Evolutionary conservation across 2,329 filamentous ascomycete genomes (phyloP).

Genomic region (Leptosphaerulina australis): DNA sequence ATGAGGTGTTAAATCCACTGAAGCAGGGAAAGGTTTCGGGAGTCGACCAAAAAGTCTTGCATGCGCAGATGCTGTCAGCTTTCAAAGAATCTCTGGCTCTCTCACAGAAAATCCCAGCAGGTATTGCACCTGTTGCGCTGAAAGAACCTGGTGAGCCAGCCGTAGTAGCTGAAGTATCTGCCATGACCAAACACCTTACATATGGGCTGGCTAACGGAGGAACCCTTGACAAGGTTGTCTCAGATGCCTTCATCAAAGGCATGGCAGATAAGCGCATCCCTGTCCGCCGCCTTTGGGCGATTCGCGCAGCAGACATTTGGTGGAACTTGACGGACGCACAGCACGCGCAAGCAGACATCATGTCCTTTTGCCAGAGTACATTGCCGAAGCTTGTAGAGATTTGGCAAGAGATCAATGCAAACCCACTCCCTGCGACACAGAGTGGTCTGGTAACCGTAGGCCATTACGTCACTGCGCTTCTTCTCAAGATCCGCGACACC

Average conservation of each 20-base stretch:
- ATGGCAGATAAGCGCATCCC: conserved; percentile 82
- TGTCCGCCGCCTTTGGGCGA: conserved; percentile 79
- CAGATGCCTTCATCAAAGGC: conserved; percentile 79
- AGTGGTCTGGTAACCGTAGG: conserved; percentile 81
- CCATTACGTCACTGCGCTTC: conserved; percentile 73
- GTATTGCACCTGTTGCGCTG: conserved; percentile 69
- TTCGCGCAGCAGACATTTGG: conserved; percentile 74
- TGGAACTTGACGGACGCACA: conserved; percentile 60
- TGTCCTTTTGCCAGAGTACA: conserved; percentile 57
- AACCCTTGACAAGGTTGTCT: conserved; percentile 68
- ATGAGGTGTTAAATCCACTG: conserved; percentile 79
- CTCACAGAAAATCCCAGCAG: conserved; percentile 69
- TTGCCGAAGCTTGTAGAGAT: conserved; percentile 67
- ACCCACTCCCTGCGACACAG: conserved; percentile 79
- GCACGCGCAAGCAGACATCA: conserved; percentile 55
- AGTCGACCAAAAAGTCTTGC: conserved; percentile 80
- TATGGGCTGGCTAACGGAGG: conserved; percentile 66
- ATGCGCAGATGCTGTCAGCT: conserved; percentile 78
- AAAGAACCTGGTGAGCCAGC: conserved; percentile 92
- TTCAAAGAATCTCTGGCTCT: conserved; percentile 60
- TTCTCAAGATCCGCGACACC: conserved; percentile 60
- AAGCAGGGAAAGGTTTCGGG: conserved; percentile 83
- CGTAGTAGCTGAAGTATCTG: conserved; percentile 73
- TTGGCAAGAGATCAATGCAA: conserved; percentile 78
- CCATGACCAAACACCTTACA: conserved; percentile 69